Evolutionary conservation across 2,329 filamentous ascomycete species (phyloP), one percentile per base, ranked within the genome.

Genomic region (Ascochyta rabiei): DNA sequence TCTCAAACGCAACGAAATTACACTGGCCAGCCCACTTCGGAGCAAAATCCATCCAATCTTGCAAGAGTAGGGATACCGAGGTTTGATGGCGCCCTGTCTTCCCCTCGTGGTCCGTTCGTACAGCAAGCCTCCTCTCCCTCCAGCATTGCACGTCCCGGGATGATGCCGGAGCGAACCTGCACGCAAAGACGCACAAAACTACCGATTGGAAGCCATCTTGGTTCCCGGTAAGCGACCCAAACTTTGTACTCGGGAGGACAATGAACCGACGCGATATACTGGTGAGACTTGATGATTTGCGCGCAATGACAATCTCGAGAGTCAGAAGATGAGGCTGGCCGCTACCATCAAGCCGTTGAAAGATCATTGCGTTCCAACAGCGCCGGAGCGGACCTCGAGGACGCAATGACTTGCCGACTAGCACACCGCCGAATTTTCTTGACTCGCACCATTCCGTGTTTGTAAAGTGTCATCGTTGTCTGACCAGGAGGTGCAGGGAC

Each of bases 141-240:
- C 60, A 53, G 42, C 34, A 38, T 52, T 43, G 48, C 33, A 37
- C 44, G 18, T 44, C 35, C 56, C 49, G 42, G 63, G 56, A 62
- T 59, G 30, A 59, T 56, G 51, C 56, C n/a, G 23, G 56, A 18
- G 24, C 26, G 4, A 13, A 33, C 15, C 15, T 24, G 12, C 21
- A 52, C 23, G 44, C 51, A 40, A 59, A 35, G 48, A 23, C 40
- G 33, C 28, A 39, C 48, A 47, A 56, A 51, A 48, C 55, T 43
- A 43, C 51, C 24, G 48, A 51, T 28, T 43, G 30, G 15, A 28
- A 39, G 21, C 51, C 39, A 54, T 13, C 39, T 53, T 60, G 58
- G 56, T 39, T 56, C 50, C 57, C 57, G 59, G 54, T 51, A 46
- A 62, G 59, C 51, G 51, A 57, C 48, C 61, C 61, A 60, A 47